A percentile compares a stretch with the other conserved stretches of the same genome.
phyloP scores from a whole-genome alignment of 2,329 filamentous ascomycete species.

The Pyrenophora seminiperda region DNA sequence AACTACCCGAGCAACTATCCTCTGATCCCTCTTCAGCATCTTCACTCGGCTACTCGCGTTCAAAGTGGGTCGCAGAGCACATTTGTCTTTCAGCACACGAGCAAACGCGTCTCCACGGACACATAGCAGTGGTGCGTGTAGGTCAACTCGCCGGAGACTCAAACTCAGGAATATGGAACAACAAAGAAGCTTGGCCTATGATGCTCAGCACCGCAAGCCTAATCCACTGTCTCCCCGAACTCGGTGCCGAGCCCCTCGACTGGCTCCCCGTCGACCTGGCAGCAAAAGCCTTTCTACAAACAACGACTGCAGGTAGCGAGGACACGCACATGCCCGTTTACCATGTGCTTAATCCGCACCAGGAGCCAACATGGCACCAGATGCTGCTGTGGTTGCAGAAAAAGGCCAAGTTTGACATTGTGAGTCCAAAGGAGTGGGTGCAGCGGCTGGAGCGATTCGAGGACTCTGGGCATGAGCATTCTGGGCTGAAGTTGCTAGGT shows the following conservation, averaged over 20 bases:
- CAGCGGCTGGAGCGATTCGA: slow-evolving; percentile 45
- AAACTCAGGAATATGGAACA: slow-evolving; percentile 36
- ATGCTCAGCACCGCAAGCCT: slow-evolving; percentile 41
- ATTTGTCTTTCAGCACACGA: slow-evolving; percentile 53
- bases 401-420: slow-evolving; percentile 48
- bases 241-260: slow-evolving; percentile 35
- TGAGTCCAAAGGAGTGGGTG: slow-evolving; percentile 52
- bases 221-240: slow-evolving; percentile 38
- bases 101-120: slow-evolving; percentile 35
- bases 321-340: slow-evolving; percentile 44
- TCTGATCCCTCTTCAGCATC: slow-evolving; percentile 52
- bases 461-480: slow-evolving; percentile 50
- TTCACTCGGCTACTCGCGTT: slow-evolving; percentile 60
- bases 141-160: slow-evolving; percentile 49
- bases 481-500: slow-evolving; percentile 55
- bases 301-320: slow-evolving; percentile 28
- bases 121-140: slow-evolving; percentile 45
- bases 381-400: slow-evolving; percentile 55
- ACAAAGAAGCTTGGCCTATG: slow-evolving; percentile 45
- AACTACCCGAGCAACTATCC: slow-evolving; percentile 52
- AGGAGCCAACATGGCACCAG: slow-evolving; percentile 51
- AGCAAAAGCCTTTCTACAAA: slow-evolving; percentile 56
- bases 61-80: slow-evolving; percentile 62
- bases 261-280: slow-evolving; percentile 45
- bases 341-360: slow-evolving; percentile 57